Conservation (phyloP, 495 filamentous ascomycete species). For the Neurospora intermedia region DNA sequence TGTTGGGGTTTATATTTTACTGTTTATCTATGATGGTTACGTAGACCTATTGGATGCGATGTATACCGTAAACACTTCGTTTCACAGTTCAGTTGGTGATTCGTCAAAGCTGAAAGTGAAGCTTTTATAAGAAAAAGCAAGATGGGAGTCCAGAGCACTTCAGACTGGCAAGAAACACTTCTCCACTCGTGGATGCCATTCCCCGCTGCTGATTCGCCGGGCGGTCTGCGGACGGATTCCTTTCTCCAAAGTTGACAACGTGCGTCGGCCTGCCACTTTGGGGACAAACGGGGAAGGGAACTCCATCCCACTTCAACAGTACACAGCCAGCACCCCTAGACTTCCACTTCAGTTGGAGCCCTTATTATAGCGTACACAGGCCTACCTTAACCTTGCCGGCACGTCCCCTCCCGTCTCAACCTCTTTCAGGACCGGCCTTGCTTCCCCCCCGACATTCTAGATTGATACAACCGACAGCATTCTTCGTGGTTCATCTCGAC, state of each 20-base stretch:
- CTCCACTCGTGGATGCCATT: neutral
- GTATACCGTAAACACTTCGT: neutral
- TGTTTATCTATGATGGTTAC: neutral
- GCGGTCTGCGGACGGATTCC: neutral
- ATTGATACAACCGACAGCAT: neutral
- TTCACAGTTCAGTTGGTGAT: neutral
- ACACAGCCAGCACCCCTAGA: too few relatives aligned
- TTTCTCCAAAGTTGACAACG: neutral
- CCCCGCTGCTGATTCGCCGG: neutral
- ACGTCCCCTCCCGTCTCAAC: neutral
- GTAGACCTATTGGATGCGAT: neutral
- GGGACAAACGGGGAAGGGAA: neutral
- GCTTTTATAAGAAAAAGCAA: neutral
- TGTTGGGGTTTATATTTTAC: neutral
- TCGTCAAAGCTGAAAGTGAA: neutral
- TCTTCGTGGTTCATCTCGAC: neutral
- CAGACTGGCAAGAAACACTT: neutral
- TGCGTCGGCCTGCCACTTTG: neutral
- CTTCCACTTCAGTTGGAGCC: neutral
- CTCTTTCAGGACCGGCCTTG: neutral
- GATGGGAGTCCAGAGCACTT: neutral
- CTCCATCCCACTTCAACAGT: neutral
- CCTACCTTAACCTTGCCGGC: neutral
- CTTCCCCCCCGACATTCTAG: neutral
- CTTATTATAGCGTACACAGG: neutral